Conservation (phyloP, 768 basidiomycete species). For the Dentipellis sp. region DNA sequence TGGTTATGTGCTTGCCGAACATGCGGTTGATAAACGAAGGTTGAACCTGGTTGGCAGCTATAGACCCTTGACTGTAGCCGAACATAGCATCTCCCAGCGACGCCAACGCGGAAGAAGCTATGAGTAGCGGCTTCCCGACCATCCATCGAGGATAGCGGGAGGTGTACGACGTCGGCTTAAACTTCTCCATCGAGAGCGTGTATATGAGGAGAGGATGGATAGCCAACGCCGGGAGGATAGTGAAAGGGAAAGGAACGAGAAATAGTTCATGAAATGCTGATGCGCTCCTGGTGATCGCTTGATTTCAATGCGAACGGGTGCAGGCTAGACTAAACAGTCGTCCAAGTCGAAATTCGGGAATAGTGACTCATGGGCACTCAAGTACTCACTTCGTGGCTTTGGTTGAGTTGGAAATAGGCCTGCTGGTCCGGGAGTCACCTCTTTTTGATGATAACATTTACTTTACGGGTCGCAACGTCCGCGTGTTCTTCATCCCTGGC, state of each 20-base stretch:
- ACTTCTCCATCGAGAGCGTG: slow-evolving; percentile 4
- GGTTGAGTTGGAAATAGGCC: no score
- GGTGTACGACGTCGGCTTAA: slow-evolving; percentile 30
- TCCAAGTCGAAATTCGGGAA: no score
- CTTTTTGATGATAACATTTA: no score
- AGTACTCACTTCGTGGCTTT: no score
- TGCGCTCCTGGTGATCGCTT: no score
- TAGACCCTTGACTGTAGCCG: slow-evolving; percentile 45
- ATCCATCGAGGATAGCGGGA: slow-evolving; percentile 44
- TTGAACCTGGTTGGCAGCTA: slow-evolving; percentile 42
- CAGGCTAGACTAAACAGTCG: no score
- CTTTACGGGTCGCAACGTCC: no score
- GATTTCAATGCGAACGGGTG: no score
- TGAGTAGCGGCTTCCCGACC: slow-evolving; percentile 38
- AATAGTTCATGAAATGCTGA: no score
- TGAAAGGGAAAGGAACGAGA: not conserved
- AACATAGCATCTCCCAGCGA: slow-evolving; percentile 50
- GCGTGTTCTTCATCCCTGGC: no score
- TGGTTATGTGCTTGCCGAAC: slow-evolving; percentile 36
- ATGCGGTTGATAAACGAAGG: slow-evolving; percentile 41
- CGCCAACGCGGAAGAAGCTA: slow-evolving; percentile 43
- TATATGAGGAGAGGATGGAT: not conserved
- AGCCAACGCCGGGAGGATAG: not conserved
- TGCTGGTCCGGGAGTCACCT: no score
- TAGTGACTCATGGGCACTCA: no score